Base-by-base conservation (phyloP, 2,329 filamentous ascomycete species). In the Leptographium radiaticola region DNA sequence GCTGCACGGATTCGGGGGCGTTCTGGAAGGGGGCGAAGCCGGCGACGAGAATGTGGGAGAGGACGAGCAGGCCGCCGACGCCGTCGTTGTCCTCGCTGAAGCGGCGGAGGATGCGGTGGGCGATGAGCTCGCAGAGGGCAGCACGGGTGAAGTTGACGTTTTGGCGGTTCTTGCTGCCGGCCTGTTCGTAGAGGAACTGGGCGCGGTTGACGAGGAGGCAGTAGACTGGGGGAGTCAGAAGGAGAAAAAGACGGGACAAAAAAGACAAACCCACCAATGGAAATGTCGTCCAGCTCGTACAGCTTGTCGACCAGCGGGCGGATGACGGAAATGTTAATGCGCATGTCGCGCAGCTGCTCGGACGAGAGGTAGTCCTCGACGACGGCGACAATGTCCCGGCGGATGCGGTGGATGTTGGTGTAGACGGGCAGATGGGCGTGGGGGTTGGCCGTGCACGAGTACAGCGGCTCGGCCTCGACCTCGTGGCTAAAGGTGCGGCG, bases 11-110 rank as follows among this genome's bases (percentile, higher is more conserved):
- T 1, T 75, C 70, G 0, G 88, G 88, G 0, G 87, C 87, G 59
- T 87, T 87, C 67, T 93, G 87, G 61, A 93, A 93, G 1, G 88
- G 87, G 62, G 89, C 84, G 62, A 94, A 93, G 15, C 86, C 86
- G 16, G 87, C 86, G 15, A 94, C 85, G 20, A 93, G 77, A 36
- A 93, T 84, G 60, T 90, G 86, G 7, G 87, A 81, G 7, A 93
- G 74, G 25, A 88, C 71, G 6, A 93, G 71, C 13, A 93, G 74
- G 1, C 87, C 86, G 31, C 82, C 75, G 0, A 81, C 73, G 6
- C 85, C 86, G 15, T 81, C 78, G 55, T 87, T 81, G 60, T 89
- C 83, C 68, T 93, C 87, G 60, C 87, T 84, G 62, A 87, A 89
- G 52, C 86, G 82, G 39, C 88, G 77, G 53, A 93, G 70, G 47